These are phyloP conservation scores for Schizonepeta tenuifolia DNA, from an alignment of 257 asterid species.

Conservation along the genomic window DNA sequence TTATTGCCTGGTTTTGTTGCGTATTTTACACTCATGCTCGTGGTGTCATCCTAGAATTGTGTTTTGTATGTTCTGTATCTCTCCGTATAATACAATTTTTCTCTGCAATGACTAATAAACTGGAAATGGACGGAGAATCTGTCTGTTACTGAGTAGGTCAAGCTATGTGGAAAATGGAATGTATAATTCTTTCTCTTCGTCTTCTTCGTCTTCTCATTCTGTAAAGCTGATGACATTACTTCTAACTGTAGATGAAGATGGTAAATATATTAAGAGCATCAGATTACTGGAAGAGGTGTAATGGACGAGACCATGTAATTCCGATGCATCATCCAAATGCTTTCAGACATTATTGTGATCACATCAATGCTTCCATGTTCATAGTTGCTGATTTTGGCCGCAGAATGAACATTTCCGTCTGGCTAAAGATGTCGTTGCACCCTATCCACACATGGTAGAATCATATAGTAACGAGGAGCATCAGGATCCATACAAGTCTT, in stretches of 20 bases:
- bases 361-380: slow-evolving; percentile 76
- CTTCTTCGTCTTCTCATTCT: neutral
- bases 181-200: too few species aligned
- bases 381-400: slow-evolving; percentile 97
- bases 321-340: slow-evolving; percentile 99
- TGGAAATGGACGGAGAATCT: too few species aligned
- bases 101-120: too few species aligned
- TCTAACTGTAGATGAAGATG: slow-evolving; percentile 65
- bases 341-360: slow-evolving; percentile 75
- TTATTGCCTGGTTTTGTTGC: too few species aligned
- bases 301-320: slow-evolving; percentile 88
- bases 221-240: slow-evolving; percentile 31
- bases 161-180: too few species aligned
- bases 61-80: too few species aligned
- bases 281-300: slow-evolving; percentile 73
- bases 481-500: slow-evolving; percentile 72
- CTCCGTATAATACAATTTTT: too few species aligned
- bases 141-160: too few species aligned
- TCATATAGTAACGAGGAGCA: slow-evolving; percentile 58
- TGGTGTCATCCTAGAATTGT: too few species aligned
- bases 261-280: slow-evolving; percentile 69
- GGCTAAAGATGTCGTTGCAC: slow-evolving; percentile 90
- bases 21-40: too few species aligned
- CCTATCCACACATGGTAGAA: slow-evolving; percentile 86
- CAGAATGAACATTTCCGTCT: slow-evolving; percentile 65